phyloP scores from a whole-genome alignment of 164 flowering plant genomes.

The Vitis riparia region DNA sequence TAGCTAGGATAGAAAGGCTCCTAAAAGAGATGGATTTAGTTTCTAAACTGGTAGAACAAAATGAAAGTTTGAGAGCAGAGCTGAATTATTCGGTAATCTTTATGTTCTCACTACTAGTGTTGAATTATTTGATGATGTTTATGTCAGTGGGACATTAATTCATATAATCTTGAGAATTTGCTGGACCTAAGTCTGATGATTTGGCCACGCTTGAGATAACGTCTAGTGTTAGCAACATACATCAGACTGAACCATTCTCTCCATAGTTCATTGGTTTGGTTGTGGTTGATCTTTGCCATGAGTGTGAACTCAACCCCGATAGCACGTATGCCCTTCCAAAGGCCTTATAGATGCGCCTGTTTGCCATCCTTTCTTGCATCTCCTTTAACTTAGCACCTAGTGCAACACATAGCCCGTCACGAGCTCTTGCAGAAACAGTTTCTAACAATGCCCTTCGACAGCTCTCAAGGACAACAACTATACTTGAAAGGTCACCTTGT shows the following conservation, averaged over 20 bases:
- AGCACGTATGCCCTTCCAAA: conserved; percentile 87
- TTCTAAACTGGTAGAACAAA: conserved; percentile 6
- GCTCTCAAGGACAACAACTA: conserved; percentile 59
- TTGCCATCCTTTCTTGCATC: conserved; percentile 93
- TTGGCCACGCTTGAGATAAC: conserved; percentile 10
- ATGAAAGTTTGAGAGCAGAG: no score
- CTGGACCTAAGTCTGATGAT: conserved; percentile 19
- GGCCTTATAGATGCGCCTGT: conserved; percentile 62
- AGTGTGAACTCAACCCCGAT: conserved; percentile 95
- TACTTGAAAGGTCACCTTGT: conserved; percentile 59
- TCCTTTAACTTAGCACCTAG: conserved; percentile 78
- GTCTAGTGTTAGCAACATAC: background rate
- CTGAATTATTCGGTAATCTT: no score
- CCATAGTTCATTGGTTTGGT: conserved; percentile 27
- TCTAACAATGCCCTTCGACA: conserved; percentile 50
- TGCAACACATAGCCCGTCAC: conserved; percentile 58
- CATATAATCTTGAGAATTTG: conserved; percentile 21
- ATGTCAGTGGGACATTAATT: conserved; percentile 27
- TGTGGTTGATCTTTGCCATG: conserved; percentile 96
- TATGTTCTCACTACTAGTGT: conserved; percentile 1
- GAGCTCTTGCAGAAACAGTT: conserved; percentile 54
- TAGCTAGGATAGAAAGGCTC: conserved; percentile 43
- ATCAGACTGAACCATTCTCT: conserved; percentile 26
- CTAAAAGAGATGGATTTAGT: conserved; percentile 33
- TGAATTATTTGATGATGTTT: conserved; percentile 38